phyloP scores from a whole-genome alignment of 768 basidiomycete species.

The Rhodotorula kratochvilovae region DNA sequence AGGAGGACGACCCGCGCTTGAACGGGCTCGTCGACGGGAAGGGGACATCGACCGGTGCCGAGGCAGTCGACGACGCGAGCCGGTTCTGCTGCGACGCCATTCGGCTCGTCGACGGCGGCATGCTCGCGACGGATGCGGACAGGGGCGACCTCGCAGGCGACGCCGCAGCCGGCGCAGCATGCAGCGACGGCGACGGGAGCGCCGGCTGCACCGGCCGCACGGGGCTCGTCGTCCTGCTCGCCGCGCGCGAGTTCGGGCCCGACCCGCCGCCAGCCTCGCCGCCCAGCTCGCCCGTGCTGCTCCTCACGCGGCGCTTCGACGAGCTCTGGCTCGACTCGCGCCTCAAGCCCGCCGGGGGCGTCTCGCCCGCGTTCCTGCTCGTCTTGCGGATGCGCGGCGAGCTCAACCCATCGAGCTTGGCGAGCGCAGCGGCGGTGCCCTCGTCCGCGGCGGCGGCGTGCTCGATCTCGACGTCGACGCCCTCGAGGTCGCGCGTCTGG shows the following conservation, averaged over 20 bases:
- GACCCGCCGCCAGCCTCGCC: not conserved
- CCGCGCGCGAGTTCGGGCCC: not conserved
- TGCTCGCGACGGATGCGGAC: not conserved
- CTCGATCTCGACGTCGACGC: constrained; percentile 33
- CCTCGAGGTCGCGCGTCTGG: constrained; percentile 32
- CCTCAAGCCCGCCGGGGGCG: not conserved
- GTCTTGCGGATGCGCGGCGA: constrained; percentile 21
- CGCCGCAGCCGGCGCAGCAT: not conserved
- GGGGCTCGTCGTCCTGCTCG: not conserved
- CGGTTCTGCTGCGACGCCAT: not conserved
- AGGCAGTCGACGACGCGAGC: constrained; percentile 7
- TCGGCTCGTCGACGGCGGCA: constrained; percentile 9
- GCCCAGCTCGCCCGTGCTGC: constrained; percentile 16
- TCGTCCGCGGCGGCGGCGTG: constrained; percentile 24
- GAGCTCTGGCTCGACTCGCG: constrained; percentile 18
- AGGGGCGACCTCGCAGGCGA: constrained; percentile 7
- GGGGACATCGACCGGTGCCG: constrained; percentile 7
- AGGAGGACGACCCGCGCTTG: constrained; percentile 86
- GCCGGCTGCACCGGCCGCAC: not conserved
- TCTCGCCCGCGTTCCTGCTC: constrained; percentile 21
- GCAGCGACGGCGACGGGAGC: not conserved
- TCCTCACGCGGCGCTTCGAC: constrained; percentile 22
- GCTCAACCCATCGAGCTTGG: constrained; percentile 79
- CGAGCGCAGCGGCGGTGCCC: constrained; percentile 74
- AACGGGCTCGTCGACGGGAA: constrained; percentile 24